These are phyloP conservation scores for Quillaja saponaria DNA, from an alignment of 306 rosid species.

Conservation along the genomic window DNA sequence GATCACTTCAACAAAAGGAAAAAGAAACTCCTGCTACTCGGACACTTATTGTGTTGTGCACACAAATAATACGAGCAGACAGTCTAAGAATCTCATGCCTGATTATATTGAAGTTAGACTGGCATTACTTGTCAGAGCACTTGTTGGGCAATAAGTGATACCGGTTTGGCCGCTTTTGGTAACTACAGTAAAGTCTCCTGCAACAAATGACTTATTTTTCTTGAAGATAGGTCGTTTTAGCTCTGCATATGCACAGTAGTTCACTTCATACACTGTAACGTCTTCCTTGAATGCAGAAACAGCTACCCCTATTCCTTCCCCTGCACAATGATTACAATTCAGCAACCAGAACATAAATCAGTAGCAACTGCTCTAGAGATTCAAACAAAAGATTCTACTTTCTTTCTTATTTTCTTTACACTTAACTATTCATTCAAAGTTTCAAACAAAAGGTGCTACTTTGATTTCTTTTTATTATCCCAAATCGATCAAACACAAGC, in stretches of 20 bases:
- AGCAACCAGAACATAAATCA: neutral
- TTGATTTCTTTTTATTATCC: neutral
- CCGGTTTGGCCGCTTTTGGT: conserved; percentile 46
- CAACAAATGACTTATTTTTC: conserved; percentile 35
- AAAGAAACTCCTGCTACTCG: too few species aligned
- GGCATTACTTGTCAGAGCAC: neutral
- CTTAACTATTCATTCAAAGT: conserved; percentile 2
- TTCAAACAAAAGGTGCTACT: neutral
- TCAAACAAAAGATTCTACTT: neutral
- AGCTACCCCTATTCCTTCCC: conserved; percentile 85
- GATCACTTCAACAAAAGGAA: too few species aligned
- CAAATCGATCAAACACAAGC: neutral
- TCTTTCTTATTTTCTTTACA: neutral
- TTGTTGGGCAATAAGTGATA: conserved; percentile 25
- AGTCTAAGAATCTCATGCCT: too few species aligned
- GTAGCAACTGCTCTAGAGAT: neutral
- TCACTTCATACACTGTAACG: conserved; percentile 48
- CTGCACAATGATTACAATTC: conserved; percentile 39
- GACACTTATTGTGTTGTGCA: too few species aligned
- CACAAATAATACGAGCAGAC: too few species aligned
- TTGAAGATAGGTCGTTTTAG: conserved; percentile 62
- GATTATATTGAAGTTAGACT: neutral
- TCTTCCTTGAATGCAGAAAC: conserved; percentile 51
- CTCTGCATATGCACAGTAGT: conserved; percentile 70
- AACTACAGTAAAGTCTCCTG: conserved; percentile 66